A percentile compares a stretch with the other conserved stretches of the same genome.
phyloP scores from a whole-genome alignment of 805 yeast species.

The Kuraishia cidri region DNA sequence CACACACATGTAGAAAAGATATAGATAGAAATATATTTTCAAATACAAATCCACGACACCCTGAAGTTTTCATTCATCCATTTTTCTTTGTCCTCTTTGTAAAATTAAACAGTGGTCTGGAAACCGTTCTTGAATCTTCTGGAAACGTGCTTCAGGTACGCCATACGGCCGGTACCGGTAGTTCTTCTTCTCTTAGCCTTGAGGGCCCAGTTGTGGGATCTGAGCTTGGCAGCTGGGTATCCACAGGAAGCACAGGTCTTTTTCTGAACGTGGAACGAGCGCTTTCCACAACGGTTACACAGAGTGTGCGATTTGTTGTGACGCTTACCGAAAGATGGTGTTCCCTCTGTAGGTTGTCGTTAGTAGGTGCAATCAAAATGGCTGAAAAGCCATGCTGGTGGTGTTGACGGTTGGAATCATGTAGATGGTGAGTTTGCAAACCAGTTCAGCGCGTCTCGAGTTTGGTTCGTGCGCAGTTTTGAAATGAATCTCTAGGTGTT shows the following conservation, averaged over 20 bases:
- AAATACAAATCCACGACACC: too few species aligned
- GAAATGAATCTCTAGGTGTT: too few species aligned
- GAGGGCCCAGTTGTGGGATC: slow-evolving; percentile 98
- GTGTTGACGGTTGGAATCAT: too few species aligned
- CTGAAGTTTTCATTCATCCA: too few species aligned
- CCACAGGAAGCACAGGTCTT: slow-evolving; percentile 98
- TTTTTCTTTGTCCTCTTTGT: too few species aligned
- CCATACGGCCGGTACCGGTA: slow-evolving; percentile 99
- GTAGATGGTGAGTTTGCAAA: background rate
- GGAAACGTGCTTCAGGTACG: slow-evolving; percentile 92
- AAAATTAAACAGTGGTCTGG: slow-evolving; percentile 46
- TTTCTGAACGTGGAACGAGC: slow-evolving; percentile 99
- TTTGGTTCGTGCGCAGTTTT: too few species aligned
- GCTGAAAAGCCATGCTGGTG: too few species aligned
- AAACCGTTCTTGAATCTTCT: slow-evolving; percentile 99
- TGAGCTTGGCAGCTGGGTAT: slow-evolving; percentile 98
- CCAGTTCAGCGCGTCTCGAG: slow-evolving; percentile 4
- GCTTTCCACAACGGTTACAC: slow-evolving; percentile 98
- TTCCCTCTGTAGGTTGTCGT: slow-evolving; percentile 85
- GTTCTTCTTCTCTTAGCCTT: slow-evolving; percentile 99
- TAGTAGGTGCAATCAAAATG: too few species aligned
- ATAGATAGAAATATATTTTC: too few species aligned
- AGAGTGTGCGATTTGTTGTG: slow-evolving; percentile 99
- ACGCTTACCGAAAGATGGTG: slow-evolving; percentile 99
- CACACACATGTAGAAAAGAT: too few species aligned